Base-by-base conservation (phyloP, 2,329 filamentous ascomycete species). In the Aspergillus cejpii region DNA sequence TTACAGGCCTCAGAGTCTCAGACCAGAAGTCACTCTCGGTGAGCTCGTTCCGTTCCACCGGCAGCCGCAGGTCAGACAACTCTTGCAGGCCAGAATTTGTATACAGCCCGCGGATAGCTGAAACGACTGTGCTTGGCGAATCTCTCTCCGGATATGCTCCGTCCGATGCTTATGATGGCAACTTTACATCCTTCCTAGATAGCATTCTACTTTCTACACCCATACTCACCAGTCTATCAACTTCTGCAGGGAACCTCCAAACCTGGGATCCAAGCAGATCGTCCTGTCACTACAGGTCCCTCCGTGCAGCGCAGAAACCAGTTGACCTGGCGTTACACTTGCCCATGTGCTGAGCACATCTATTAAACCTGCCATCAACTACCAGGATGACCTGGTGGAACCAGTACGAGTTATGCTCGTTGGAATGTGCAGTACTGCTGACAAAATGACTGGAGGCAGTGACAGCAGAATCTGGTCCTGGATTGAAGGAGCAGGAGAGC, bases 351-450 rank as follows among this genome's bases (percentile, higher is more conserved):
- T 79, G 0, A 78, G 75, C 38, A 77, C 78, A 0, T 77, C 77
- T 0, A 76, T 80, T 4, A 64, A 76, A 17, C 55, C 79, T 0
- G 77, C 77, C 0, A 72, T 80, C 12, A 74, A 77, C 41, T 70
- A 73, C 11, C 75, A 79, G 40, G 74, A 75, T 77, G 36, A 74
- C 78, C 38, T 79, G 76, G 76, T 77, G 74, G 3, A 75, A 77
- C 2, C 67, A 77, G n/a, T 76, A 79, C 41, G 75, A 75, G 0
- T 63, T 79, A 0, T 76, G 74, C 3, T 74, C 73, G 1, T 63
- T 80, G 0, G 77, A 80, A 51, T 78, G 75, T 15, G 75, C 74
- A 0, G 69, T 79, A 0, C 59, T 80, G 2, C 58, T 79, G 0
- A 74, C 73, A 11, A 79, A 78, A 37, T 66, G 63, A 63, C 57